Evolutionary conservation across 2,329 filamentous ascomycete species (phyloP).

Genomic region (Allantophomopsis cytisporea): DNA sequence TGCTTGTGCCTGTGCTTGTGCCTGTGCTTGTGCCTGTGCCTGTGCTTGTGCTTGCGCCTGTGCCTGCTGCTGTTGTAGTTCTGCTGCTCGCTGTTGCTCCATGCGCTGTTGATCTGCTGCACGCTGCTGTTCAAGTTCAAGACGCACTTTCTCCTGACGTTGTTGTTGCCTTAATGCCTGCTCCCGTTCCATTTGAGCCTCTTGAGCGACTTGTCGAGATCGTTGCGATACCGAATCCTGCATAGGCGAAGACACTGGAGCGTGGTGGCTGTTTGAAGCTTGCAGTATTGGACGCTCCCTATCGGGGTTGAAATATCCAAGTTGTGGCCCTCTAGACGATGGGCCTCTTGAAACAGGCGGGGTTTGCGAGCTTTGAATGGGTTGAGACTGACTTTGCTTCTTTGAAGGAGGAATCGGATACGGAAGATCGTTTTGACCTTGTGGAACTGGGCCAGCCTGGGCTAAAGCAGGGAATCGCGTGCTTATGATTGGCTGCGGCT

Average conservation of each 20-base stretch:
- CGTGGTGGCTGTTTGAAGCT: slow-evolving; percentile 4
- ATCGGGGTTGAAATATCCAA: slow-evolving; percentile 15
- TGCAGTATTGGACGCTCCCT: slow-evolving; percentile 10
- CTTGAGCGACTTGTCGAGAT: slow-evolving; percentile 13
- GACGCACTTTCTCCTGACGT: slow-evolving; percentile 5
- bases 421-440: slow-evolving; percentile 9
- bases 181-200: slow-evolving; percentile 15
- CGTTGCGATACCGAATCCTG: slow-evolving; percentile 10
- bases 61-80: slow-evolving; percentile 9
- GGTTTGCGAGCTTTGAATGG: slow-evolving; percentile 6
- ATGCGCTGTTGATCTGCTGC: slow-evolving; percentile 1
- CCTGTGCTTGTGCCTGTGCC: slow-evolving; percentile 2
- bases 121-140: slow-evolving; percentile 7
- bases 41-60: slow-evolving; percentile 3
- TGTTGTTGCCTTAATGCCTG: slow-evolving; percentile 9
- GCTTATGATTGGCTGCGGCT: slow-evolving; percentile 8
- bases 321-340: slow-evolving; percentile 11
- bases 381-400: slow-evolving; percentile 13
- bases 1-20: slow-evolving; percentile 2
- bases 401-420: slow-evolving; percentile 10
- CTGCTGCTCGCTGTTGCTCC: slow-evolving; percentile 4
- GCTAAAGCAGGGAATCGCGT: slow-evolving; percentile 16
- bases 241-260: slow-evolving; percentile 1
- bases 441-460: slow-evolving; percentile 17
- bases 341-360: slow-evolving; percentile 8